A percentile compares a stretch with the other conserved stretches of the same genome.
phyloP scores from a whole-genome alignment of 2,329 filamentous ascomycete genomes.

The Clonostachys rhizophaga region DNA sequence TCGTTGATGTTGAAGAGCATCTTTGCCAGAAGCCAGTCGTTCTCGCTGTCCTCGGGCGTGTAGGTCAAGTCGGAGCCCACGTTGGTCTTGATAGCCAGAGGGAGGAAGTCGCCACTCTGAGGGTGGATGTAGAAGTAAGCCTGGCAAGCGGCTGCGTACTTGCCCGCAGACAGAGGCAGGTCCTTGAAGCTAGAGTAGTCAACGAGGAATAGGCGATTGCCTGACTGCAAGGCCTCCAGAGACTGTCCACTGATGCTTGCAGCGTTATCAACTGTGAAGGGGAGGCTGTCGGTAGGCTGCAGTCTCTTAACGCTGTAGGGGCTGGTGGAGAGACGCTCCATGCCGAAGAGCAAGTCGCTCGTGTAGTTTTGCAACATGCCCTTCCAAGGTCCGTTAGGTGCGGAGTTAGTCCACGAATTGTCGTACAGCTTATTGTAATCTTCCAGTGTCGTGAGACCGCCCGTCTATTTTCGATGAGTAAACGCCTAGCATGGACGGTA shows the following conservation, averaged over 20 bases:
- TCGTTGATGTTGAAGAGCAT: slow-evolving; percentile 43
- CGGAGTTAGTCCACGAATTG: no score
- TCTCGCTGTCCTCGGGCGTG: slow-evolving; percentile 33
- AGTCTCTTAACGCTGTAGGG: slow-evolving; percentile 30
- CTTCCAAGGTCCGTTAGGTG: no score
- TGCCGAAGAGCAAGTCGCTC: slow-evolving; percentile 38
- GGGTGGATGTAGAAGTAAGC: slow-evolving; percentile 40
- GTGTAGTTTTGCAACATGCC: slow-evolving; percentile 37
- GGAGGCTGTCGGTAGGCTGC: slow-evolving; percentile 10
- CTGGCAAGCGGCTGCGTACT: slow-evolving; percentile 33
- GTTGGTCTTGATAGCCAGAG: slow-evolving; percentile 42
- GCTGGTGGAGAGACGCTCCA: slow-evolving; percentile 37
- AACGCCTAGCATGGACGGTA: no score
- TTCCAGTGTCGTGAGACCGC: no score
- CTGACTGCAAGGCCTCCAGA: slow-evolving; percentile 19
- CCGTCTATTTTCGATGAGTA: no score
- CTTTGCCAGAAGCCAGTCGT: slow-evolving; percentile 48
- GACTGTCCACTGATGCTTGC: slow-evolving; percentile 21
- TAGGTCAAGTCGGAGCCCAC: slow-evolving; percentile 27
- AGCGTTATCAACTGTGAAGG: slow-evolving; percentile 26
- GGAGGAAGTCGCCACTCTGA: slow-evolving; percentile 34
- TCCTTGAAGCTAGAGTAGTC: slow-evolving; percentile 13
- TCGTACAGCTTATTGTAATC: no score
- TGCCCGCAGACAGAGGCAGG: slow-evolving; percentile 1
- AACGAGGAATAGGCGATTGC: slow-evolving; percentile 34